Base-by-base conservation (phyloP, 257 asterid genomes). In the Nicotiana benthamiana region DNA sequence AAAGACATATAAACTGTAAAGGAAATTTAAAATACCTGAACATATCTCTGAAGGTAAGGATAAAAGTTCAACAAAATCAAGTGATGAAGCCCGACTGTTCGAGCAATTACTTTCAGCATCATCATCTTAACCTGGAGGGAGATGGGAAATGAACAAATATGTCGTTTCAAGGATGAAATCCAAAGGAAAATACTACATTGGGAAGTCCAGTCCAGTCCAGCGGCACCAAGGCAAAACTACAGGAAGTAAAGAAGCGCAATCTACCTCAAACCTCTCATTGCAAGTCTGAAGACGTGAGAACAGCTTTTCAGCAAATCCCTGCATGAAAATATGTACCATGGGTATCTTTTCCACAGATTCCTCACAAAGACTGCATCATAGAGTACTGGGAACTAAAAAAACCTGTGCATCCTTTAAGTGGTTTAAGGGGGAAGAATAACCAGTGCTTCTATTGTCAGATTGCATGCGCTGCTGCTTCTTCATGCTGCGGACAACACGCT, bases 391-490 rank as follows among this genome's bases (percentile, higher is more conserved):
- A 22, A 64, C 64, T 77, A 75, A 36, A 48, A 51, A 79, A 84
- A 94, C 99, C 97, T 96, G 97, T 28, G 98, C 88, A 88, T 96
- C 99, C 84, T 91, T 94, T 90, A 96, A 89, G 88, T 96, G 93
- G 88, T 89, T 96, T 74, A 96, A 88, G 82, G 99, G 99, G 68
- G 99, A 94, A 83, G 84, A 86, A 86, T 89, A 91, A 83, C 85
- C 91, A 80, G 90, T 63, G 82, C 80, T 83, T 79, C 67, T 88
- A 61, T 87, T 90, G 83, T 88, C 92, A 17, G 97, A 88, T 84
- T 94, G 90, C 74, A 82, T 15, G 16, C 97, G 93, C 80, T 96
- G 97, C 90, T 94, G 96, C 92, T 90, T 96, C 90, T 96, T 96
- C 97, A 96, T 88, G 84, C 94, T 92, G 64, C 97, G 95, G n/a